Evolutionary conservation across 352 stramenopile genomes (phyloP).

Genomic region (Phytophthora megakarya): DNA sequence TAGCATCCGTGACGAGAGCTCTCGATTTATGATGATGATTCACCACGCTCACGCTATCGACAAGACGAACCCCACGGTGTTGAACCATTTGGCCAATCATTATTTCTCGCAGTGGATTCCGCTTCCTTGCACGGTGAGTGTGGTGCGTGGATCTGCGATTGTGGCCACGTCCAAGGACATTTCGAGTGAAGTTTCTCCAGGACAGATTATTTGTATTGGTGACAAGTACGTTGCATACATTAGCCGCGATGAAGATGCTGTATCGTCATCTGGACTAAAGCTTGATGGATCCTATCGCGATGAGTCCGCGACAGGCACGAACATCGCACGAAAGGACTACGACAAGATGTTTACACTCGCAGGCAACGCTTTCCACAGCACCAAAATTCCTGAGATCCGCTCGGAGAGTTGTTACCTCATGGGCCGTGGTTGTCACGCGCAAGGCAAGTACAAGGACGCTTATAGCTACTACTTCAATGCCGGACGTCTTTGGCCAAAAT

Average conservation of each 20-base stretch:
- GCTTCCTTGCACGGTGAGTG: constrained; percentile 84
- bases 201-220: constrained; percentile 94
- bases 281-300: constrained; percentile 85
- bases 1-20: constrained; percentile 88
- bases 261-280: constrained; percentile 67
- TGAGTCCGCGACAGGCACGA: constrained; percentile 62
- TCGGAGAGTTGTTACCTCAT: constrained; percentile 97
- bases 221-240: constrained; percentile 92
- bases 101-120: constrained; percentile 98
- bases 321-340: constrained; percentile 87
- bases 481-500: constrained; percentile 85
- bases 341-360: constrained; percentile 91
- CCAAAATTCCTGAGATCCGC: constrained; percentile 91
- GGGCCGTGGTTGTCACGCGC: constrained; percentile 94
- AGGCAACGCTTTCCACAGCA: constrained; percentile 89
- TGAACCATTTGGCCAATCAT: constrained; percentile 98
- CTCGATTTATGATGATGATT: constrained; percentile 91
- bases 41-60: constrained; percentile 91
- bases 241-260: constrained; percentile 62
- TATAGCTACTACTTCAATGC: constrained; percentile 97
- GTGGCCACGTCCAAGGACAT: constrained; percentile 89
- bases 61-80: constrained; percentile 89
- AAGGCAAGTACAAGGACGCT: constrained; percentile 94
- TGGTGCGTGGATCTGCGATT: constrained; percentile 86
- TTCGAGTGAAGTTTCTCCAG: constrained; percentile 85